Percentiles rank a stretch among this genome's conserved stretches.
These are phyloP conservation scores for Neoboletus brunneissimus DNA, from an alignment of 768 basidiomycete genomes.

Conservation along the genomic window DNA sequence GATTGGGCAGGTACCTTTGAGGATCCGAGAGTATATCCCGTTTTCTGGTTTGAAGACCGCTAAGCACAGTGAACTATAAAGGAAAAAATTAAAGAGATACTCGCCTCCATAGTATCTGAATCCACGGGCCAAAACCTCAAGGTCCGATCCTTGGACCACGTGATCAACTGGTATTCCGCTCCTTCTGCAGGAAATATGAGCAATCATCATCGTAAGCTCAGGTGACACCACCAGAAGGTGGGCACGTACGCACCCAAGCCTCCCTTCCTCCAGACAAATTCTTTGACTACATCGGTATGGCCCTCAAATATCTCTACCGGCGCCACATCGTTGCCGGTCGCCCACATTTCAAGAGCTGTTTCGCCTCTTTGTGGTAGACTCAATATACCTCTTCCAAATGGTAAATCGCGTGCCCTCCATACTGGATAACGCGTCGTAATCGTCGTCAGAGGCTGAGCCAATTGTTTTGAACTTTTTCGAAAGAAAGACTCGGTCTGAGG, in stretches of 20 bases:
- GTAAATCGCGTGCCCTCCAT: conserved; percentile 89
- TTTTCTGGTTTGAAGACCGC: conserved; percentile 39
- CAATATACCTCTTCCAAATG: conserved; percentile 87
- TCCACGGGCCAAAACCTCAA: conserved; percentile 89
- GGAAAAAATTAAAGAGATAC: conserved; percentile 4
- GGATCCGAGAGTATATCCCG: conserved; percentile 41
- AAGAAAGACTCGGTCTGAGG: conserved; percentile 4
- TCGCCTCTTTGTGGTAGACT: conserved; percentile 87
- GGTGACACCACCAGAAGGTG: neutral
- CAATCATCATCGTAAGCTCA: neutral
- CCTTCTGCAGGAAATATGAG: conserved; percentile 37
- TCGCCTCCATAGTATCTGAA: conserved; percentile 63
- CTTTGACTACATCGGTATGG: conserved; percentile 91
- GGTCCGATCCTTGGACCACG: conserved; percentile 89
- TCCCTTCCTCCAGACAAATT: conserved; percentile 92
- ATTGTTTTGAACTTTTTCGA: conserved; percentile 8
- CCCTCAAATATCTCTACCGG: conserved; percentile 81
- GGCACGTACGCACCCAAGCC: conserved; percentile 42
- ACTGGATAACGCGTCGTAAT: conserved; percentile 86
- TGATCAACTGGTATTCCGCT: conserved; percentile 59
- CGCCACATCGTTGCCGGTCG: conserved; percentile 25
- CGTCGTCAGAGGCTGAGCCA: conserved; percentile 40
- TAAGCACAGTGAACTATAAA: conserved; percentile 6
- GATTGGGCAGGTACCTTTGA: conserved; percentile 25
- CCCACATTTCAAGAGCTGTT: conserved; percentile 83